Evolutionary conservation across 1,284 basidiomycete genomes (phyloP), one percentile per base, ranked within the genome.

Genomic region (Afroboletus lepidellus): DNA sequence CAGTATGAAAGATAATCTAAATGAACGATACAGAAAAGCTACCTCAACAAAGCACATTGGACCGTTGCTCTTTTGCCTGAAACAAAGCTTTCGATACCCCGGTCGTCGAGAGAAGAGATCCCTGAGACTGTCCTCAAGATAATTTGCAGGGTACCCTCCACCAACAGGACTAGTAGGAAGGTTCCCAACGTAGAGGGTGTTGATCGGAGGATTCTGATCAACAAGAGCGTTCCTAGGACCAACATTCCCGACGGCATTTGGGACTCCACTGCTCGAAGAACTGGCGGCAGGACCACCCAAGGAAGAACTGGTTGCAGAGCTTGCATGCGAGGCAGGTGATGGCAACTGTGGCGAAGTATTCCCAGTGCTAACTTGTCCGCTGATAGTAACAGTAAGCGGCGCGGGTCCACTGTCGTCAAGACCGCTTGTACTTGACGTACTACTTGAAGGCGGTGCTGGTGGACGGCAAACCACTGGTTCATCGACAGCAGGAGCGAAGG

Each of bases 41-140:
- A 92, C 89, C 83, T 94, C 92, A 44, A 94, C 92, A 69, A 98
- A 97, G 71, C 94, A 98, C 95, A 97, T 97, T 5, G 94, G 94
- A 2, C 94, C 93, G 60, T 94, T 95, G 66, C 83, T 90, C 77
- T 99, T 99, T 68, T 96, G 92, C 53, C 94, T 80, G 77, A 94
- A 98, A 62, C 89, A 94, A 60, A 99, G 80, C 63, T 95, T 90
- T 52, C 92, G 87, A 73, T 87, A 99, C 5, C 95, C 95, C 1
- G 83, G 80, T 38, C 86, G 86, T 33, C 78, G 78, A 37, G 80
- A 77, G 69, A 99, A 98, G 42, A 96, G 74, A 33, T 84, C 83
- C 53, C 92, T 80, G 16, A 99, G 77, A 42, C 83, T 85, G 50
- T 93, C 92, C 71, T 98, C 93, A 1, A 98, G 79, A 62, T 87